Conservation (phyloP, 176 grass and related monocot genomes). For the Puya raimondii region DNA sequence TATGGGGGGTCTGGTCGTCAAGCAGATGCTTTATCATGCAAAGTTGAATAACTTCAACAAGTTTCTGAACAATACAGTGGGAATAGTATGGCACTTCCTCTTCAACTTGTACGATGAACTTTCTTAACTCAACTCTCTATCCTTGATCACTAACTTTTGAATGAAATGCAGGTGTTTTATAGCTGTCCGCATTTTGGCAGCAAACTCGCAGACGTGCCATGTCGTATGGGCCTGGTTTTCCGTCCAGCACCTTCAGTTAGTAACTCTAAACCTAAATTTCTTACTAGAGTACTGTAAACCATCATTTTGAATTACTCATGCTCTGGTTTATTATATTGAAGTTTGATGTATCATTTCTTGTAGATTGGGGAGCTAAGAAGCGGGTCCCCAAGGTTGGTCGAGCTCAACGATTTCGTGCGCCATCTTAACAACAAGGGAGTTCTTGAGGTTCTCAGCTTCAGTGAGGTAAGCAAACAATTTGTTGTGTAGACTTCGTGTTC, state of each 20-base stretch:
- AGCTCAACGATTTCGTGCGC: conserved; percentile 78
- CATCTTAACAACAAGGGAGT: conserved; percentile 65
- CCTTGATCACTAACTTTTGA: neutral
- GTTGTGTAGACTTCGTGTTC: neutral
- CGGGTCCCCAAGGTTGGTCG: conserved; percentile 73
- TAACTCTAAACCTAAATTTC: conserved; percentile 15
- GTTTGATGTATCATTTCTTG: neutral
- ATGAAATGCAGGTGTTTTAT: conserved; percentile 62
- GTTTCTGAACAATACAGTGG: conserved; percentile 76
- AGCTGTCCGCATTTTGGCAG: conserved; percentile 99
- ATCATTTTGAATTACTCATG: neutral
- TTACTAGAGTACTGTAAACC: neutral
- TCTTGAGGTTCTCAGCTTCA: conserved; percentile 90
- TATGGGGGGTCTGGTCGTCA: conserved; percentile 94
- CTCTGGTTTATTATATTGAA: too few relatives aligned
- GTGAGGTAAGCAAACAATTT: conserved; percentile 47
- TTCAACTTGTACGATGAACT: neutral
- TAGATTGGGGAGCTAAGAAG: conserved; percentile 96
- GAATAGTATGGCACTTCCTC: conserved; percentile 46
- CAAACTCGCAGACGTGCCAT: conserved; percentile 97
- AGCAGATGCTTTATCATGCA: conserved; percentile 86
- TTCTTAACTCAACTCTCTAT: neutral
- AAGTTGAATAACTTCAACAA: conserved; percentile 72
- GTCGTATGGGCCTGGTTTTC: conserved; percentile 91
- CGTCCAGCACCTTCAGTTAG: conserved; percentile 86